Conservation (phyloP, 371 early-diverging fungal genomes). For the Conidiobolus incongruus region DNA sequence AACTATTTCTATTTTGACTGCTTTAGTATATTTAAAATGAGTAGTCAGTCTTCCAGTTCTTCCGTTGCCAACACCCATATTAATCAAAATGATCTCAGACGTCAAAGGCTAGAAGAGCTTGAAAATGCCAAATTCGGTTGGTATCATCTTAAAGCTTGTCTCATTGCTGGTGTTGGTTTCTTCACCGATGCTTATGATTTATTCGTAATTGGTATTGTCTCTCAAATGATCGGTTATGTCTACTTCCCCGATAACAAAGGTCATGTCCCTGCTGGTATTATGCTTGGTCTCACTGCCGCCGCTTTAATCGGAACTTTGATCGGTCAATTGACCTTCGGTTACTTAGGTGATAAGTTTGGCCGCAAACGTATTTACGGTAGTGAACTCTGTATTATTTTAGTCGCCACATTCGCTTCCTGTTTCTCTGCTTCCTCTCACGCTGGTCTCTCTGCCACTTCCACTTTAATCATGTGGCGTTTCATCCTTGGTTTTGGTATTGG, state of each 20-base stretch:
- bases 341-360: constrained; percentile 4
- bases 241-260: constrained; percentile 17
- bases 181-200: constrained; percentile 74
- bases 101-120: too few relatives aligned
- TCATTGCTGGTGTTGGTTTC: constrained; percentile 66
- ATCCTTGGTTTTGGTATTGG: constrained; percentile 69
- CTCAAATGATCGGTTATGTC: constrained; percentile 54
- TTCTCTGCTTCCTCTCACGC: constrained; percentile 37
- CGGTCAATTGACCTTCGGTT: constrained; percentile 5
- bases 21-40: too few relatives aligned
- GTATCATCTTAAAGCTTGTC: constrained; percentile 54
- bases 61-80: too few relatives aligned
- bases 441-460: constrained; percentile 40
- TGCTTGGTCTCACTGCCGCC: constrained; percentile 1
- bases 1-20: too few relatives aligned
- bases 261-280: neutral
- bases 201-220: constrained; percentile 55
- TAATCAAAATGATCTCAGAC: too few relatives aligned
- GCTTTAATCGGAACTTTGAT: constrained; percentile 4
- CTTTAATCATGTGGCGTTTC: constrained; percentile 61
- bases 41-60: too few relatives aligned
- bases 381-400: constrained; percentile 57
- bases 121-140: constrained; percentile 23
- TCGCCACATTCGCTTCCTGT: constrained; percentile 58
- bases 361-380: constrained; percentile 47